A percentile compares a stretch with the other conserved stretches of the same genome.
These are phyloP conservation scores for Porphyrellus cyaneotinctus DNA, from an alignment of 768 basidiomycete genomes.

Conservation along the genomic window DNA sequence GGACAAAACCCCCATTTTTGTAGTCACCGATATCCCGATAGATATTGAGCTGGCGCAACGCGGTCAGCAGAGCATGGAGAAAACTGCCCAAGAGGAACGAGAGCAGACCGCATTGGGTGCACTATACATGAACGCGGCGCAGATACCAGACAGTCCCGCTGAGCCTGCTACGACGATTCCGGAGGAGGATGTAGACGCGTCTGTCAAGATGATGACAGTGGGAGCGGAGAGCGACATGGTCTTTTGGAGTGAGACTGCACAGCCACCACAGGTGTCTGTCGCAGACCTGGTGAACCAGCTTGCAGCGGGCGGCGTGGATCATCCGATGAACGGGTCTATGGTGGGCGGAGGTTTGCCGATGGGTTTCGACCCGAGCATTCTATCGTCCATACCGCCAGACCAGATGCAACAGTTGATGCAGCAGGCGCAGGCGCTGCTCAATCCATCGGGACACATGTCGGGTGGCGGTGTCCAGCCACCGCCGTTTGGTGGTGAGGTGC, in stretches of 20 bases:
- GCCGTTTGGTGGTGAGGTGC: constrained; percentile 33
- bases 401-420: constrained; percentile 61
- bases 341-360: constrained; percentile 29
- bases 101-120: constrained; percentile 75
- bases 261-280: constrained; percentile 43
- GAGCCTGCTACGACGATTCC: constrained; percentile 58
- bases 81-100: constrained; percentile 65
- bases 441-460: constrained; percentile 22
- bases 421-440: constrained; percentile 35
- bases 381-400: constrained; percentile 48
- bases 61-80: constrained; percentile 69
- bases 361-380: constrained; percentile 41
- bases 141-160: constrained; percentile 75
- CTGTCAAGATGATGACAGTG: constrained; percentile 60
- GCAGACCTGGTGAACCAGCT: constrained; percentile 69
- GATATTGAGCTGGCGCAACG: constrained; percentile 52
- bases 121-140: constrained; percentile 62
- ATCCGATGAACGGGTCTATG: constrained; percentile 35
- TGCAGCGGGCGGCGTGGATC: constrained; percentile 41
- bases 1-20: background rate
- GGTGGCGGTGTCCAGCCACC: constrained; percentile 29
- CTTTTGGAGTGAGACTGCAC: constrained; percentile 53
- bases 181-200: constrained; percentile 68
- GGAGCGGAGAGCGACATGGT: constrained; percentile 64
- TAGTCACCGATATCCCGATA: constrained; percentile 62